Percentiles rank a stretch among this genome's conserved stretches.
Evolutionary conservation across 2,329 filamentous ascomycete species (phyloP).

Genomic region (Trichoderma aggressivum): DNA sequence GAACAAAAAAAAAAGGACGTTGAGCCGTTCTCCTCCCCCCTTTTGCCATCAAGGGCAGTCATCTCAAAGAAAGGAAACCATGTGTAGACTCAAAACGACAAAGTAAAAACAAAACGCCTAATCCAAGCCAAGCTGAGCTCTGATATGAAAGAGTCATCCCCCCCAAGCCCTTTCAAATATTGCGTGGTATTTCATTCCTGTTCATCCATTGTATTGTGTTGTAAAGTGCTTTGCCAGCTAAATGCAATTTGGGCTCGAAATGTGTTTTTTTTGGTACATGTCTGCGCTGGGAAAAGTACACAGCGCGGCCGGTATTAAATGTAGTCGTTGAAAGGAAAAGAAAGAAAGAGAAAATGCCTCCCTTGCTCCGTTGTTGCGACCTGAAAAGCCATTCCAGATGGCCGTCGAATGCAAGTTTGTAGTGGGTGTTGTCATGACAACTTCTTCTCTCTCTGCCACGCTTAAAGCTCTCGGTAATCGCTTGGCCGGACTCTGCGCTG

Average conservation of each 20-base stretch:
- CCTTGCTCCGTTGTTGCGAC: neutral
- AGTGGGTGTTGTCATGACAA: neutral
- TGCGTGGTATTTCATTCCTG: slow-evolving; percentile 6
- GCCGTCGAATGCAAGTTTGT: neutral
- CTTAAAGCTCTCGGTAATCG: slow-evolving; percentile 80
- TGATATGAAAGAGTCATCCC: neutral
- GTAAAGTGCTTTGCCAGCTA: neutral
- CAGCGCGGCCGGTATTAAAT: neutral
- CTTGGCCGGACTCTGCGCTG: slow-evolving; percentile 77
- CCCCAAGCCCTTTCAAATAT: neutral
- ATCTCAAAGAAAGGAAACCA: neutral
- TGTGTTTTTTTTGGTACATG: neutral
- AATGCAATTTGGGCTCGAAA: neutral
- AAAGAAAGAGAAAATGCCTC: neutral
- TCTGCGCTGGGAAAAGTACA: neutral
- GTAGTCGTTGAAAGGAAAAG: neutral
- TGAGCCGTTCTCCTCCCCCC: neutral
- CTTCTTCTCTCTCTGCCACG: neutral
- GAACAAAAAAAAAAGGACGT: neutral
- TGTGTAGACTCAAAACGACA: neutral
- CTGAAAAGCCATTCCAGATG: neutral
- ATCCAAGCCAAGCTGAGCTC: slow-evolving; percentile 14
- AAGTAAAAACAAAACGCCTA: slow-evolving; percentile 10
- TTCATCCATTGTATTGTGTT: neutral
- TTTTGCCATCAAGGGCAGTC: neutral